Conservation (phyloP, 257 asterid genomes). For the Paraleonurus japonicus region DNA sequence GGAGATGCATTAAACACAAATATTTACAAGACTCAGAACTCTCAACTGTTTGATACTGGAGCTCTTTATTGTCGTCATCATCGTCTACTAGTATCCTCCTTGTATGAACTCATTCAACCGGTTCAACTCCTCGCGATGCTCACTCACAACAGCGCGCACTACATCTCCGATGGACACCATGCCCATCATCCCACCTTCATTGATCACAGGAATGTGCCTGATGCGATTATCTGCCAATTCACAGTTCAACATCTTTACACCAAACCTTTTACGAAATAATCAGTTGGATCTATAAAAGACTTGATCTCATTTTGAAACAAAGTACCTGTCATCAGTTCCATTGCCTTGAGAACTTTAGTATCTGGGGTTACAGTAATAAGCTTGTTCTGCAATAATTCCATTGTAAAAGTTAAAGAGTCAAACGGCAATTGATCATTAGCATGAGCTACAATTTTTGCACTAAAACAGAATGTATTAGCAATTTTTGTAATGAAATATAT, state of each 20-base stretch:
- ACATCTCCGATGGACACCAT: slow-evolving; percentile 99
- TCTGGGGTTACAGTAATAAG: slow-evolving; percentile 82
- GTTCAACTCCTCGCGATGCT: slow-evolving; percentile 83
- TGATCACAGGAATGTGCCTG: slow-evolving; percentile 94
- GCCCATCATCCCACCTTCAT: slow-evolving; percentile 73
- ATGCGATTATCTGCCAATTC: slow-evolving; percentile 72
- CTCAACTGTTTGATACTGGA: background rate
- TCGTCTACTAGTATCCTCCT: slow-evolving; percentile 70
- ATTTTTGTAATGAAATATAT: background rate
- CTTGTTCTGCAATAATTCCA: slow-evolving; percentile 67
- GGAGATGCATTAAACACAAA: slow-evolving; percentile 23
- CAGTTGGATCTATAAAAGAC: no score
- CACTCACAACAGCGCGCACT: slow-evolving; percentile 97
- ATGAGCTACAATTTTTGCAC: background rate
- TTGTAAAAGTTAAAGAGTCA: background rate
- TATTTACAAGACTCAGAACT: slow-evolving; percentile 40
- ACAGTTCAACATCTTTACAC: no score
- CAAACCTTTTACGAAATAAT: no score
- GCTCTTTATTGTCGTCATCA: slow-evolving; percentile 39
- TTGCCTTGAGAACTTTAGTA: slow-evolving; percentile 88
- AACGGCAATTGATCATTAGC: background rate
- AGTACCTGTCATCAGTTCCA: slow-evolving; percentile 90
- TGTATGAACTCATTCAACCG: slow-evolving; percentile 87
- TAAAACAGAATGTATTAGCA: background rate
- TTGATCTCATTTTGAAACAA: no score